These are phyloP conservation scores for Trichoderma citrinoviride DNA, from an alignment of 2,329 filamentous ascomycete genomes.

Conservation along the genomic window DNA sequence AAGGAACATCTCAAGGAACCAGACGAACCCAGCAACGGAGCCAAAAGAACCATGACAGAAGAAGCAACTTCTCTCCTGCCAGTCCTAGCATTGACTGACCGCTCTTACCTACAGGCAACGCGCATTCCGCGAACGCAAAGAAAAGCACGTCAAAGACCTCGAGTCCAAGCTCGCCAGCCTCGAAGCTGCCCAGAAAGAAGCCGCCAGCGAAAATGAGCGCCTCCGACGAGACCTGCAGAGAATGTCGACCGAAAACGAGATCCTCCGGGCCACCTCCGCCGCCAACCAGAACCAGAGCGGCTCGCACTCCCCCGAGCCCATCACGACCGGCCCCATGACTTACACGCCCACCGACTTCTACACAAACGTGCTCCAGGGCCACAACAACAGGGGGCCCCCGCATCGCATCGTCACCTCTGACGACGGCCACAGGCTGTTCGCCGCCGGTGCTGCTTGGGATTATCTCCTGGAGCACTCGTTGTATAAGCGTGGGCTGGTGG, in stretches of 20 bases:
- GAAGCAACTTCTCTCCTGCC: background rate
- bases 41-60: background rate
- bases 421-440: constrained; percentile 67
- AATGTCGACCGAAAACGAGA: constrained; percentile 86
- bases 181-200: constrained; percentile 68
- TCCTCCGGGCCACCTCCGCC: constrained; percentile 74
- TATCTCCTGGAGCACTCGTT: constrained; percentile 77
- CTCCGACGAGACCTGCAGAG: constrained; percentile 81
- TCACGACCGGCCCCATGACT: constrained; percentile 64
- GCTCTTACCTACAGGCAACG: constrained; percentile 64
- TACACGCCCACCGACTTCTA: constrained; percentile 74
- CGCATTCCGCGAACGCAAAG: constrained; percentile 93
- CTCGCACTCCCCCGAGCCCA: constrained; percentile 46
- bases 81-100: background rate
- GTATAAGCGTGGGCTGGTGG: constrained; percentile 73
- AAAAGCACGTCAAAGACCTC: constrained; percentile 88
- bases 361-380: constrained; percentile 58
- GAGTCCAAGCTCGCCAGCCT: constrained; percentile 79
- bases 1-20: too few species aligned
- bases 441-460: constrained; percentile 83
- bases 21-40: background rate
- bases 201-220: constrained; percentile 80
- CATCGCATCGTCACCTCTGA: constrained; percentile 67
- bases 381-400: constrained; percentile 61
- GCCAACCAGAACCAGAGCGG: constrained; percentile 34